These are phyloP conservation scores for Paramarasmius palmivorus DNA, from an alignment of 1,284 basidiomycete genomes.

Conservation along the genomic window DNA sequence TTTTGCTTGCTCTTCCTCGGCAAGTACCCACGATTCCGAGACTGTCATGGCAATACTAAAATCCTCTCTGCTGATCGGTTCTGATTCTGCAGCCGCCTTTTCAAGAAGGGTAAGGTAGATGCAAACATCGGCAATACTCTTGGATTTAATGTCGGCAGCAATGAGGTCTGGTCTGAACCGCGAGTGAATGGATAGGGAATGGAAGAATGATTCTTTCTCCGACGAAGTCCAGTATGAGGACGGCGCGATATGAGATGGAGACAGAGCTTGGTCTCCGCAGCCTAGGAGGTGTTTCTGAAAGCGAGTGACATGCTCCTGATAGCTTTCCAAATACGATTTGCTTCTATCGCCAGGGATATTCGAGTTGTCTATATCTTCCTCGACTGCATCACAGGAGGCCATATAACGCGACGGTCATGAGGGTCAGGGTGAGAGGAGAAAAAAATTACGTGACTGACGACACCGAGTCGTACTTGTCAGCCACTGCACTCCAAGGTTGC, in stretches of 20 bases:
- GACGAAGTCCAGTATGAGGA: conserved; percentile 7
- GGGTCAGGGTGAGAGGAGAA: too few species aligned
- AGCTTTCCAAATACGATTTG: neutral
- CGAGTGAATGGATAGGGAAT: conserved; percentile 27
- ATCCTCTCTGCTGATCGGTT: conserved; percentile 18
- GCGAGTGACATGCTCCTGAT: neutral
- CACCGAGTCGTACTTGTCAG: too few species aligned
- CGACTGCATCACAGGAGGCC: too few species aligned
- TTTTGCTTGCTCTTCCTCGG: conserved; percentile 60
- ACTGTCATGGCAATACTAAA: conserved; percentile 54
- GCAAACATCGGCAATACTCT: conserved; percentile 27
- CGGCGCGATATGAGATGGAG: neutral
- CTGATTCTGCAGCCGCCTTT: conserved; percentile 5
- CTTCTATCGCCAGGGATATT: neutral
- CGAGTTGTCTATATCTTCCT: too few species aligned
- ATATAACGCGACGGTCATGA: too few species aligned
- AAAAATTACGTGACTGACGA: too few species aligned
- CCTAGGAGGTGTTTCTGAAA: conserved; percentile 1
- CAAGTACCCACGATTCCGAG: conserved; percentile 55
- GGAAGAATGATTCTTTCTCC: conserved; percentile 16
- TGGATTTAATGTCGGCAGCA: conserved; percentile 27
- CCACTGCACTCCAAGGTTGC: too few species aligned
- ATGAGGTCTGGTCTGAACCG: conserved; percentile 34
- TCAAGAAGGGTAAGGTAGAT: conserved; percentile 27
- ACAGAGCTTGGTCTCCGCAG: neutral